phyloP scores from a whole-genome alignment of 768 basidiomycete genomes.

The Auricularia sp. region DNA sequence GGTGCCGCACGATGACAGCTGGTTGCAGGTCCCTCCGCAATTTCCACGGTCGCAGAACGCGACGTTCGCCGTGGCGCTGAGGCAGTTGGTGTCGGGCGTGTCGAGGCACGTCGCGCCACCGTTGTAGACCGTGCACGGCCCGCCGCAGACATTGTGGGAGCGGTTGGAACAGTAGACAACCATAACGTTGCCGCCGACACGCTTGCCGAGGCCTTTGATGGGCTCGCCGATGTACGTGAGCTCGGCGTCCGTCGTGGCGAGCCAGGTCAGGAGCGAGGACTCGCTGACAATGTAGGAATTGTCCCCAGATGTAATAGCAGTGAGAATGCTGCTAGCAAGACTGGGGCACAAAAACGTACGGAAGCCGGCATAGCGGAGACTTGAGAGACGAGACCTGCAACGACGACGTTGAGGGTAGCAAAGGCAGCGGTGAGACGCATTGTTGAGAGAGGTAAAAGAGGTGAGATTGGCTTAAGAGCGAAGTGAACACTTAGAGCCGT shows the following conservation, averaged over 20 bases:
- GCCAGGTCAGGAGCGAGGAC: slow-evolving; percentile 9
- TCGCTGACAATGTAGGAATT: slow-evolving; percentile 1
- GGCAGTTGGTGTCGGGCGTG: slow-evolving; percentile 22
- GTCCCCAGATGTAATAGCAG: too few relatives aligned
- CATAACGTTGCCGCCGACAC: slow-evolving; percentile 13
- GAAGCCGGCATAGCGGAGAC: background rate
- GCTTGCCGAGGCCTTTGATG: background rate
- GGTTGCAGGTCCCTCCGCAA: slow-evolving; percentile 20
- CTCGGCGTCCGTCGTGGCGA: slow-evolving; percentile 14
- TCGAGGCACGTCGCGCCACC: slow-evolving; percentile 19
- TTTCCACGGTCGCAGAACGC: slow-evolving; percentile 18
- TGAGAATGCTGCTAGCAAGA: too few relatives aligned
- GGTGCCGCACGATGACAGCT: slow-evolving; percentile 14
- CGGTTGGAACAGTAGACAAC: slow-evolving; percentile 22
- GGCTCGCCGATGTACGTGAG: slow-evolving; percentile 15
- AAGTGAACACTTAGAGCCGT: too few relatives aligned
- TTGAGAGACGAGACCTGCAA: too few relatives aligned
- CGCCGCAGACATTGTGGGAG: slow-evolving; percentile 18
- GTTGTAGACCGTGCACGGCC: slow-evolving; percentile 23
- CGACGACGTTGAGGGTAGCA: too few relatives aligned
- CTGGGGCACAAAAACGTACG: too few relatives aligned
- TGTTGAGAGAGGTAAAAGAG: too few relatives aligned
- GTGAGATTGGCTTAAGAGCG: too few relatives aligned
- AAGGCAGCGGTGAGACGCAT: slow-evolving; percentile 15
- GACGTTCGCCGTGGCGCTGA: slow-evolving; percentile 21